Percentiles rank a stretch among this genome's conserved stretches.
phyloP scores from a whole-genome alignment of 495 filamentous ascomycete genomes.

The Neurospora intermedia region DNA sequence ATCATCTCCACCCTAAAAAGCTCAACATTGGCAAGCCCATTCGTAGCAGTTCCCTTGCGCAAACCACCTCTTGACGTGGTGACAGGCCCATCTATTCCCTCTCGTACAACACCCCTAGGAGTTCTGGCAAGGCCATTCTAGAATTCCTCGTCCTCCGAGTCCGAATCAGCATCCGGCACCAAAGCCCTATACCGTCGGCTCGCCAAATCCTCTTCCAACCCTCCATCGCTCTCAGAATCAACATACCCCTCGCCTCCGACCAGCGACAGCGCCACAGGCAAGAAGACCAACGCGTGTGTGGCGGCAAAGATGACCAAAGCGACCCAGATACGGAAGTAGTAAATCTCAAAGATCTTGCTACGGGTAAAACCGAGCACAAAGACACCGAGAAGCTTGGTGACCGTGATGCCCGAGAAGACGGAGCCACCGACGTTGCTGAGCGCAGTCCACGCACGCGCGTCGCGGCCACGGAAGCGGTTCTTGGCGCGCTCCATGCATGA shows the following conservation, averaged over 20 bases:
- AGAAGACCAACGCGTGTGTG: constrained; percentile 76
- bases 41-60: neutral
- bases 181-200: constrained; percentile 34
- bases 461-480: constrained; percentile 57
- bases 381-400: constrained; percentile 91
- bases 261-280: constrained; percentile 82
- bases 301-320: constrained; percentile 85
- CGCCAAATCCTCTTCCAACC: constrained; percentile 73
- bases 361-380: constrained; percentile 86
- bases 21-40: neutral
- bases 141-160: constrained; percentile 15
- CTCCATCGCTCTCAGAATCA: constrained; percentile 72
- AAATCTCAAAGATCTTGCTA: constrained; percentile 98
- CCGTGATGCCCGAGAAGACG: constrained; percentile 90
- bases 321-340: constrained; percentile 96
- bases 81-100: neutral
- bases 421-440: constrained; percentile 87
- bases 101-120: neutral
- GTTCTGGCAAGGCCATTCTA: neutral
- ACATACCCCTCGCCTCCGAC: constrained; percentile 81
- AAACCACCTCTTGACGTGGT: neutral
- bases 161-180: constrained; percentile 28
- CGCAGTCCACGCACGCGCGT: constrained; percentile 82
- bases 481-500: constrained; percentile 65
- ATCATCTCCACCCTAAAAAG: neutral